Conservation (phyloP, 208 protist species). For the Acanthamoeba divionensis region DNA sequence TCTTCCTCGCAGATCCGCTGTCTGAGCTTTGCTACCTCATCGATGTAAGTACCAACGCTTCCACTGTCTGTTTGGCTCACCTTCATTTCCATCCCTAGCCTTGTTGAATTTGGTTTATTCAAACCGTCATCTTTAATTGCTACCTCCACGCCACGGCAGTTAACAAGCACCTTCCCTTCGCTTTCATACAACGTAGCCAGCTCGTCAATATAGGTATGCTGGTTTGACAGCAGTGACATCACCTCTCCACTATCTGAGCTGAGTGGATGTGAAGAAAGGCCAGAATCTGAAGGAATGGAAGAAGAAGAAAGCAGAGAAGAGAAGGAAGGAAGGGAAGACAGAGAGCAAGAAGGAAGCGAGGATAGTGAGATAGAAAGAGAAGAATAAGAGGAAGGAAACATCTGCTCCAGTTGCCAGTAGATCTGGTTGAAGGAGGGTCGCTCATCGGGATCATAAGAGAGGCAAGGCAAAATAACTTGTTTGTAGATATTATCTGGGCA, state of each 20-base stretch:
- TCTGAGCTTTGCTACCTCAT: too few relatives aligned
- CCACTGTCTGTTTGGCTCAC: too few relatives aligned
- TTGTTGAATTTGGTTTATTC: too few relatives aligned
- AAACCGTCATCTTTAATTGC: too few relatives aligned
- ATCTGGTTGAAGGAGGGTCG: conserved; percentile 10
- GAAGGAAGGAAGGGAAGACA: not conserved
- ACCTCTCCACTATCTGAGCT: not conserved
- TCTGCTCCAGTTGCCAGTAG: not conserved
- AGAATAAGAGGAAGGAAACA: not conserved
- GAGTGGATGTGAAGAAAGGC: not conserved
- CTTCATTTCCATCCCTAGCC: too few relatives aligned
- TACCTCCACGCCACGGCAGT: too few relatives aligned
- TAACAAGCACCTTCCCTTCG: too few relatives aligned
- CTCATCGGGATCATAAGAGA: not conserved
- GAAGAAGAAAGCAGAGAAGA: not conserved
- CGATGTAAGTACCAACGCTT: too few relatives aligned
- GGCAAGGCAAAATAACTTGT: not conserved
- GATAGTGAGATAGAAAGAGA: not conserved
- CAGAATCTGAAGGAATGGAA: not conserved
- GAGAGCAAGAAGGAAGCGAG: not conserved
- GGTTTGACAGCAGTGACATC: not conserved
- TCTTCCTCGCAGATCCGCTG: too few relatives aligned
- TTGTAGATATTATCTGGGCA: conserved; percentile 20
- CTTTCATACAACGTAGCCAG: too few relatives aligned
- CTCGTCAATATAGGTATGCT: not conserved